Percentiles rank a stretch among this genome's conserved stretches.
Evolutionary conservation across 2,329 filamentous ascomycete genomes (phyloP).

Genomic region (Bisporella sp.): DNA sequence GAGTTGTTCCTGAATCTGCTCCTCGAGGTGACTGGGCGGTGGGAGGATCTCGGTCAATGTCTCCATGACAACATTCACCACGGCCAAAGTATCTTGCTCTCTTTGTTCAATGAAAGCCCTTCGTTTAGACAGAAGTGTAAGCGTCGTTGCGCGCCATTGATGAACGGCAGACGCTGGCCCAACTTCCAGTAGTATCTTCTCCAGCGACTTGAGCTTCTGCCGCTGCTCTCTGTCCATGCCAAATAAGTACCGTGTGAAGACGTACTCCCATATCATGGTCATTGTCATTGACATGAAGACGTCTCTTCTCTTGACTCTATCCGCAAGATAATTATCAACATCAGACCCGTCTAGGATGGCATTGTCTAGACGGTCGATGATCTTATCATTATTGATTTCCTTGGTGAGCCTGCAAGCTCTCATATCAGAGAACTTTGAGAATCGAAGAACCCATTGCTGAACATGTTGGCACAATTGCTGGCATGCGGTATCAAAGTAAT

Average conservation of each 20-base stretch:
- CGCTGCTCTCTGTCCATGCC: constrained; percentile 97
- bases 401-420: constrained; percentile 75
- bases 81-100: constrained; percentile 85
- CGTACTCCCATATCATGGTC: constrained; percentile 99
- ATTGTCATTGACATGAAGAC: constrained; percentile 98
- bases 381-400: constrained; percentile 86
- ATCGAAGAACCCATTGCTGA: constrained; percentile 95
- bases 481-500: constrained; percentile 91
- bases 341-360: constrained; percentile 90
- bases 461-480: constrained; percentile 93
- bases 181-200: constrained; percentile 85
- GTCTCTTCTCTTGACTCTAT: constrained; percentile 82
- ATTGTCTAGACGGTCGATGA: constrained; percentile 91
- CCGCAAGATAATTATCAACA: constrained; percentile 78
- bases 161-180: constrained; percentile 85
- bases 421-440: constrained; percentile 96
- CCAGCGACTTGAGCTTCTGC: constrained; percentile 92
- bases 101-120: constrained; percentile 76
- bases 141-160: constrained; percentile 92
- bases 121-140: constrained; percentile 79
- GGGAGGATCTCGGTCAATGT: constrained; percentile 80
- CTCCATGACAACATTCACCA: constrained; percentile 85
- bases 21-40: constrained; percentile 73
- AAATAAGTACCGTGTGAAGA: constrained; percentile 96
- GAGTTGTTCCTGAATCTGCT: constrained; percentile 75